Conservation (phyloP, 805 yeast species). For the Cyberlindnera galapagoensis region DNA sequence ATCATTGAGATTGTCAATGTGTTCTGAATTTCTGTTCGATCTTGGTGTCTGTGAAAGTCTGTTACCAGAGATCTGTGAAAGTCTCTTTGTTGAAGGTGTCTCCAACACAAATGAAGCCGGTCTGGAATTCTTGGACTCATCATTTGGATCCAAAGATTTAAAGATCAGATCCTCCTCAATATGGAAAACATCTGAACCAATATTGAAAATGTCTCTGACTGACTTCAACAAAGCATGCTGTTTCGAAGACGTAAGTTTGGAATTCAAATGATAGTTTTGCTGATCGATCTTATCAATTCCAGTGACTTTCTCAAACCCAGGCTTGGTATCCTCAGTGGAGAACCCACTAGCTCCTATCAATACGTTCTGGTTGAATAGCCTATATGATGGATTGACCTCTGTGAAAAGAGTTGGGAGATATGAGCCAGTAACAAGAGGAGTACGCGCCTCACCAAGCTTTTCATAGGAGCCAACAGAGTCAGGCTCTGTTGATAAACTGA, state of each 20-base stretch:
- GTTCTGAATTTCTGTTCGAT: conserved; percentile 8
- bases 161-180: conserved; percentile 51
- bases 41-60: conserved; percentile 15
- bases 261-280: conserved; percentile 20
- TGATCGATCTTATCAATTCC: conserved; percentile 42
- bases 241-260: conserved; percentile 24
- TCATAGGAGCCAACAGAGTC: conserved; percentile 40
- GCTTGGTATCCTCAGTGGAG: conserved; percentile 1
- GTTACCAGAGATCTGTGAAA: conserved; percentile 30
- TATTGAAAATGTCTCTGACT: conserved; percentile 58
- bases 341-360: conserved; percentile 50
- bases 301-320: conserved; percentile 28
- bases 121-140: conserved; percentile 28
- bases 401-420: conserved; percentile 62
- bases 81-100: conserved; percentile 34
- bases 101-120: conserved; percentile 44
- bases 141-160: conserved; percentile 42
- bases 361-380: conserved; percentile 46
- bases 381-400: conserved; percentile 46
- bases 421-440: conserved; percentile 56
- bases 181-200: conserved; percentile 51
- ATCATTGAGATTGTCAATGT: conserved; percentile 1
- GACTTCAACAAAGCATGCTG: conserved; percentile 47
- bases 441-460: conserved; percentile 39
- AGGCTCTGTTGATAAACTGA: conserved; percentile 62